Evolutionary conservation across 371 early-diverging fungal genomes (phyloP).

Genomic region (Mortierella sp.): DNA sequence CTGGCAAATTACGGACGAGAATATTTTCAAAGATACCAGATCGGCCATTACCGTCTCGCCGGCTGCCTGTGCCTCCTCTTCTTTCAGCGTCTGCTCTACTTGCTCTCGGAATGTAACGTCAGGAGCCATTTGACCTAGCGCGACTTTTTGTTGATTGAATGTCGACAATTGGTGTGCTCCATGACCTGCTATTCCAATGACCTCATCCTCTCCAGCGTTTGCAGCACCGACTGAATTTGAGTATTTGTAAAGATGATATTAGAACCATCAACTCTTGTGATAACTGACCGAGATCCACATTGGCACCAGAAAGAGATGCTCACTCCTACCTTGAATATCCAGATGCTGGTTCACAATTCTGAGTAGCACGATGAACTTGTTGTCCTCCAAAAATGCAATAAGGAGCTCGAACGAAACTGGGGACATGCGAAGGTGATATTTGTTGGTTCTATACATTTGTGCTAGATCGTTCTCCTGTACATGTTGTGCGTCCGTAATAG

Average conservation of each 20-base stretch:
- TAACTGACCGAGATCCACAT: not conserved
- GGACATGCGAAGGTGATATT: conserved; percentile 92
- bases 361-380: conserved; percentile 87
- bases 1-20: not conserved
- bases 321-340: conserved; percentile 78
- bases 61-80: conserved; percentile 41
- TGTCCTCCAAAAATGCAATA: conserved; percentile 94
- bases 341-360: conserved; percentile 96
- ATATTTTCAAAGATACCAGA: not conserved
- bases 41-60: conserved; percentile 13
- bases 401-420: conserved; percentile 94
- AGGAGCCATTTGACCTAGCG: conserved; percentile 72
- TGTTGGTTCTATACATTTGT: conserved; percentile 81
- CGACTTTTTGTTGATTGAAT: conserved; percentile 82
- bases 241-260: conserved; percentile 1
- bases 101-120: conserved; percentile 62
- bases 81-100: conserved; percentile 60
- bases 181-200: conserved; percentile 84
- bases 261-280: not conserved
- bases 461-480: conserved; percentile 87
- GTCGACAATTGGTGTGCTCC: conserved; percentile 82
- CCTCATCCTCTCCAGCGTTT: conserved; percentile 66
- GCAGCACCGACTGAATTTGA: conserved; percentile 28
- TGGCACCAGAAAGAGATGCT: not conserved
- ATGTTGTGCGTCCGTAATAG: conserved; percentile 82